These are phyloP conservation scores for Elsinoe batatas DNA, from an alignment of 2,329 filamentous ascomycete species.

Conservation along the genomic window DNA sequence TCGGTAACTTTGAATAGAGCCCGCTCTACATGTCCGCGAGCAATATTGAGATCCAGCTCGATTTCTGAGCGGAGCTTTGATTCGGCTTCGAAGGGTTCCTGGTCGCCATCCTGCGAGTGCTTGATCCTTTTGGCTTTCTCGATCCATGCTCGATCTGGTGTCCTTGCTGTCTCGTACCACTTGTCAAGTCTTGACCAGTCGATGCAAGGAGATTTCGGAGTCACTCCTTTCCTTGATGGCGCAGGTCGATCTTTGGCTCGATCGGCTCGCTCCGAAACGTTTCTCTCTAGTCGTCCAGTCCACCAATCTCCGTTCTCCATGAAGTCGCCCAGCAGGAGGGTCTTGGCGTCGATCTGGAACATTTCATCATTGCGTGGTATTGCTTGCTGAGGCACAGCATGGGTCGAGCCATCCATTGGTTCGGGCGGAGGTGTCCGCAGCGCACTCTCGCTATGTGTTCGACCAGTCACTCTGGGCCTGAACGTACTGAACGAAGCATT, in stretches of 20 bases:
- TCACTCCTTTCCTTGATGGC: constrained; percentile 35
- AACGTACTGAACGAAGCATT: constrained; percentile 63
- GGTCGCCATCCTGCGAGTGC: constrained; percentile 18
- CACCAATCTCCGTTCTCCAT: constrained; percentile 78
- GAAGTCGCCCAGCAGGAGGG: constrained; percentile 62
- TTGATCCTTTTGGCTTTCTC: constrained; percentile 41
- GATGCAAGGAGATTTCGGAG: constrained; percentile 55
- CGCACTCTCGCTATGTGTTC: constrained; percentile 37
- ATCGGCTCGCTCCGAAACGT: constrained; percentile 25
- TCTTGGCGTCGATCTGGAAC: constrained; percentile 62
- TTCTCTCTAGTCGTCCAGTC: constrained; percentile 48
- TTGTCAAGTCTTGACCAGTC: constrained; percentile 62
- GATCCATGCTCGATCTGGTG: constrained; percentile 59
- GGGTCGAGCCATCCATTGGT: constrained; percentile 19
- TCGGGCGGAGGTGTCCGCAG: constrained; percentile 29
- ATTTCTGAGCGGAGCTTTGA: constrained; percentile 27
- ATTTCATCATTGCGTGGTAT: constrained; percentile 31
- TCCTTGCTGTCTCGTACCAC: constrained; percentile 65
- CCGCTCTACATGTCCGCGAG: constrained; percentile 59
- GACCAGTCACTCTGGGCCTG: constrained; percentile 30
- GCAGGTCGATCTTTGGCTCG: background rate
- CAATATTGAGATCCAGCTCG: constrained; percentile 46
- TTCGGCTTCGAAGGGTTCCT: background rate
- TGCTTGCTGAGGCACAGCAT: constrained; percentile 18
- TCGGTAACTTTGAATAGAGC: constrained; percentile 70